Evolutionary conservation across 352 stramenopile species (phyloP), one percentile per base, ranked within the genome.

Genomic region (Globisporangium ultimum): DNA sequence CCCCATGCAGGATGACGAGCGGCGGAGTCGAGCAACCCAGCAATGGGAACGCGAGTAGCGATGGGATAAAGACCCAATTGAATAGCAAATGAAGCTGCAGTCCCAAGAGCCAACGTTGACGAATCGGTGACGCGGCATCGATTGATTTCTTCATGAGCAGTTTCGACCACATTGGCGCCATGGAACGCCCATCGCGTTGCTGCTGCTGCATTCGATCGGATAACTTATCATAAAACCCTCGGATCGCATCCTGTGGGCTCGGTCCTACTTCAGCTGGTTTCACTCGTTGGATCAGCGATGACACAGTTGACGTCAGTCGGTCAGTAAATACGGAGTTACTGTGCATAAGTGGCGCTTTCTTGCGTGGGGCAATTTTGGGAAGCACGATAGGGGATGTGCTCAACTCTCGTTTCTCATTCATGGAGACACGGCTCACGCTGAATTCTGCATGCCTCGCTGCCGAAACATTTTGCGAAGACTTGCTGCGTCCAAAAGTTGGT

Each of bases 401-500:
- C 28, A 34, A 53, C 45, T 41, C 48, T 48, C 21, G 48, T 8
- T 41, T 61, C 41, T 72, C 64, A 14, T 64, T 63, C 53, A 67
- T 43, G 3, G 61, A 72, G 1, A 59, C 55, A 5, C 36, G 48
- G 13, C 63, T 61, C 15, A 66, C 42, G 40, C 53, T 56, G 1
- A 74, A 84, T 0, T 74, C 38, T 32, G 61, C 50, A 10, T 72
- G 58, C 0, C 72, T 64, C 4, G 62, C 66, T 6, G 74, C 55
- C 2, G 64, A 72, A 10, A 72, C 53, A 24, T 76, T 72, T 36
- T 61, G 63, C 8, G 71, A 67, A 17, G 78, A 88, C n/a, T 85
- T 81, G 52, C 78, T 88, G 0, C 78, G 76, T 3, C 53, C 61
- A 3, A 76, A 49, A 12, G 36, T 51, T 3, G 40, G 43, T 36